A percentile compares a stretch with the other conserved stretches of the same genome.
These are phyloP conservation scores for Colletotrichum lupini DNA, from an alignment of 2,329 filamentous ascomycete genomes.

Conservation along the genomic window DNA sequence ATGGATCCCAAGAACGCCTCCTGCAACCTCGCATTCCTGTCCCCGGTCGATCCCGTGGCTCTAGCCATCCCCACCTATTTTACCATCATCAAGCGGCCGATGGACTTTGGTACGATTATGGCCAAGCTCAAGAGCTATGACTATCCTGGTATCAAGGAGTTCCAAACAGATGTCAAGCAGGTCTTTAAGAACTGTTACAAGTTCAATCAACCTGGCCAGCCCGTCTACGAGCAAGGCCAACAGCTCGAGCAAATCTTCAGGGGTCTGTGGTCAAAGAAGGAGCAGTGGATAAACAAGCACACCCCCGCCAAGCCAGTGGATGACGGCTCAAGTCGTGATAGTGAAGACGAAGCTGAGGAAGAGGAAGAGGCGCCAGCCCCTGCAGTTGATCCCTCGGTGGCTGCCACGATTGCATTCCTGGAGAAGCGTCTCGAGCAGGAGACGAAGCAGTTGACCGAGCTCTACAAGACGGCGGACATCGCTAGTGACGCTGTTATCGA, in stretches of 20 bases:
- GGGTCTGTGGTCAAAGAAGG: conserved; percentile 79
- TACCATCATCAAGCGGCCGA: conserved; percentile 94
- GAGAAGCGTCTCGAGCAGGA: conserved; percentile 65
- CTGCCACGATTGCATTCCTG: conserved; percentile 61
- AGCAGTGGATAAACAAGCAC: conserved; percentile 82
- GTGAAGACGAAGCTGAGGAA: conserved; percentile 78
- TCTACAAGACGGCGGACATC: conserved; percentile 60
- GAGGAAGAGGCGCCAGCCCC: conserved; percentile 74
- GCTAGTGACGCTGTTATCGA: conserved; percentile 64
- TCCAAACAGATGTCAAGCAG: conserved; percentile 83
- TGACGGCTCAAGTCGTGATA: conserved; percentile 72
- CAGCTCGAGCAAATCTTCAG: conserved; percentile 81
- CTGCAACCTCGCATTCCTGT: conserved; percentile 79
- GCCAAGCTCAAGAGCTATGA: conserved; percentile 81
- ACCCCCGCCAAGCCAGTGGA: conserved; percentile 66
- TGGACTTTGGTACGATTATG: conserved; percentile 89
- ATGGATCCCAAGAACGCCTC: conserved; percentile 77
- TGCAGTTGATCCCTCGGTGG: conserved; percentile 53
- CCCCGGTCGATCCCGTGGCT: conserved; percentile 92
- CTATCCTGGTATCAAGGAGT: conserved; percentile 85
- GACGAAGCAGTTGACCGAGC: conserved; percentile 65
- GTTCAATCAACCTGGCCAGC: conserved; percentile 83
- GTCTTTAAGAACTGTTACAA: conserved; percentile 92
- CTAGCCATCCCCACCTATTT: conserved; percentile 94
- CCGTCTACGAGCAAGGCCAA: conserved; percentile 78